Evolutionary conservation across 176 grass and related monocot species (phyloP).

Genomic region (Carex pumila): DNA sequence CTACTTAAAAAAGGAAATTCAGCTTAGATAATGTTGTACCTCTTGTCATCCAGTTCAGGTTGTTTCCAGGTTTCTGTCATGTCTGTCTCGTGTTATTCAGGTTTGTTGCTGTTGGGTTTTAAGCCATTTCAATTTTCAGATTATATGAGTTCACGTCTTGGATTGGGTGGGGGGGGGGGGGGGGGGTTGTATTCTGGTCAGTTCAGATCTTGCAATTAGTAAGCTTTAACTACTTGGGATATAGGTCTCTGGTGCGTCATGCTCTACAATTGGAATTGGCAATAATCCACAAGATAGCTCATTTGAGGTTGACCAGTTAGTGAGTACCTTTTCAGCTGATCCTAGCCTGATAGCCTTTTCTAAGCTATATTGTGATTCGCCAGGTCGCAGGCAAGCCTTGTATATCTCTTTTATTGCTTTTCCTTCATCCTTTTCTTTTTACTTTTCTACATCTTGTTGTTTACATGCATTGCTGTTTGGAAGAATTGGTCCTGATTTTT

Average conservation of each 20-base stretch:
- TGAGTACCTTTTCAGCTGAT: slow-evolving; percentile 88
- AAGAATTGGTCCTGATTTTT: background rate
- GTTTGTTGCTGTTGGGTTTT: background rate
- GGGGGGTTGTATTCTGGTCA: background rate
- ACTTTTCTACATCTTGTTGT: background rate
- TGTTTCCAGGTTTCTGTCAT: background rate
- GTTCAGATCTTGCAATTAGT: background rate
- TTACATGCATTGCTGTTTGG: slow-evolving; percentile 6
- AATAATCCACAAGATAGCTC: slow-evolving; percentile 24
- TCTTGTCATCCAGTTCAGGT: background rate
- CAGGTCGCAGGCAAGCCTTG: slow-evolving; percentile 57
- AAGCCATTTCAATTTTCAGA: no score
- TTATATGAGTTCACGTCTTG: background rate
- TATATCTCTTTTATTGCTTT: background rate
- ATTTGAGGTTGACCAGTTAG: slow-evolving; percentile 75
- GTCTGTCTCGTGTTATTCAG: background rate
- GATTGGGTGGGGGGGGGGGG: no score
- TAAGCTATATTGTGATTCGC: slow-evolving; percentile 64
- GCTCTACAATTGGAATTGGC: slow-evolving; percentile 17
- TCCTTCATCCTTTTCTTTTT: background rate
- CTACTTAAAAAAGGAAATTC: background rate
- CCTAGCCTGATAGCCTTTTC: slow-evolving; percentile 95
- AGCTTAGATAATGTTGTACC: background rate
- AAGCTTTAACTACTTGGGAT: slow-evolving; percentile 7
- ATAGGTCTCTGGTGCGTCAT: slow-evolving; percentile 59